These are phyloP conservation scores for Vanrija sp. DNA, from an alignment of 1,284 basidiomycete species.

Conservation along the genomic window DNA sequence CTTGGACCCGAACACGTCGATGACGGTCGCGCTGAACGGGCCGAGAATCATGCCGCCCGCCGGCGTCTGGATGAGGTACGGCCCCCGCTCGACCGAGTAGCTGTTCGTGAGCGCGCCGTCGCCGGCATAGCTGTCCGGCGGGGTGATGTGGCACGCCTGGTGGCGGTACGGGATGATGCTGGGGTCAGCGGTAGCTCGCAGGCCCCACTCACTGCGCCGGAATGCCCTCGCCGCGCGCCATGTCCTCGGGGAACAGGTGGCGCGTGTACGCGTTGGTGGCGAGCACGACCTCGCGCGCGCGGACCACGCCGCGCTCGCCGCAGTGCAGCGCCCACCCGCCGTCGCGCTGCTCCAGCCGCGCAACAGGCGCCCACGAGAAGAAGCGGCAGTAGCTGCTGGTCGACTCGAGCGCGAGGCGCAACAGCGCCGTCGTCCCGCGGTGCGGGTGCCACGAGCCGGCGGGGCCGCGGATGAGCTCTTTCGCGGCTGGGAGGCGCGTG, in stretches of 20 bases:
- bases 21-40: slow-evolving; percentile 1
- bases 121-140: slow-evolving; percentile 18
- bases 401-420: background rate
- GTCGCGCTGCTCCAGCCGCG: slow-evolving; percentile 2
- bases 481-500: background rate
- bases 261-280: slow-evolving; percentile 33
- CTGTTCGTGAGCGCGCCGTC: slow-evolving; percentile 6
- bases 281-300: slow-evolving; percentile 24
- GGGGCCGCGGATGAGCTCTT: background rate
- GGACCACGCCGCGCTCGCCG: slow-evolving; percentile 18
- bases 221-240: background rate
- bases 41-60: slow-evolving; percentile 19
- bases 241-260: slow-evolving; percentile 20
- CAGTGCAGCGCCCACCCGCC: slow-evolving; percentile 18
- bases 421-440: background rate
- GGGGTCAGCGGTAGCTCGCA: too few species aligned
- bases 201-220: background rate
- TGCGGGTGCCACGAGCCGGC: slow-evolving; percentile 1
- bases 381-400: slow-evolving; percentile 3
- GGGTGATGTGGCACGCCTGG: slow-evolving; percentile 22
- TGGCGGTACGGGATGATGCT: slow-evolving; percentile 24
- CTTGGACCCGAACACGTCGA: slow-evolving; percentile 8
- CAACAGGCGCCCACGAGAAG: slow-evolving; percentile 23
- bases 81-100: slow-evolving; percentile 18
- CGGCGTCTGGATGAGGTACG: slow-evolving; percentile 22